Evolutionary conservation across 2,329 filamentous ascomycete genomes (phyloP), one percentile per base, ranked within the genome.

Genomic region (Aureobasidium mangrovei): DNA sequence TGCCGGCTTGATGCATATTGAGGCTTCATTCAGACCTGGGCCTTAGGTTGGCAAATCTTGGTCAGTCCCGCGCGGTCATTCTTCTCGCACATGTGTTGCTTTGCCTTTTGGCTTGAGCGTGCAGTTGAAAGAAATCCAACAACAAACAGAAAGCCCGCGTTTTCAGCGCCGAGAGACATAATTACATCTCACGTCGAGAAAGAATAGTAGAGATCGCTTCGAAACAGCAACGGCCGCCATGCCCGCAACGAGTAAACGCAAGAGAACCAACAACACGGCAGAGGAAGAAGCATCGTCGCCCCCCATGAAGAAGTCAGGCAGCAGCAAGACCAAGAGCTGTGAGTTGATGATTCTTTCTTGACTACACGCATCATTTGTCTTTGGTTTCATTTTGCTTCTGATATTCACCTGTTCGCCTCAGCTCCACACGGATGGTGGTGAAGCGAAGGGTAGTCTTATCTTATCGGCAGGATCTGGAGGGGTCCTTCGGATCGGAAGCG

Each of bases 401-500:
- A 35, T 35, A 7, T 35, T 35, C 32, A 7, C 32, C 32, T 12
- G 32, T 7, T 35, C 7, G 10, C 32, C 27, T 18, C 12, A 27
- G 8, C 5, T 40, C 8, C 38, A 40, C 9, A 40, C 8, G 7
- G 31, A 10, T 53, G 38, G 5, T 7, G 40, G 35, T 52, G 8
- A 12, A 3, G 33, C 32, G 24, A 18, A 39, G 31, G 4, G 4
- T 38, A 36, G 7, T 24, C 49, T 38, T 53, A 53, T 53, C 49
- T 53, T 53, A 53, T 53, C 49, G 39, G 36, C 27, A 6, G 28
- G 24, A 35, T 31, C 32, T 35, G 32, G 18, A 18, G 18, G 32
- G 49, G 12, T 7, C 4, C 12, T n/a, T 52, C 38, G 48, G 45
- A 57, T 44, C 39, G 32, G 27, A 51, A 39, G 39, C 38, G 33